Percentiles rank a stretch among this genome's conserved stretches.
phyloP scores from a whole-genome alignment of 441 rosid genomes.

The Corymbia citriodora region DNA sequence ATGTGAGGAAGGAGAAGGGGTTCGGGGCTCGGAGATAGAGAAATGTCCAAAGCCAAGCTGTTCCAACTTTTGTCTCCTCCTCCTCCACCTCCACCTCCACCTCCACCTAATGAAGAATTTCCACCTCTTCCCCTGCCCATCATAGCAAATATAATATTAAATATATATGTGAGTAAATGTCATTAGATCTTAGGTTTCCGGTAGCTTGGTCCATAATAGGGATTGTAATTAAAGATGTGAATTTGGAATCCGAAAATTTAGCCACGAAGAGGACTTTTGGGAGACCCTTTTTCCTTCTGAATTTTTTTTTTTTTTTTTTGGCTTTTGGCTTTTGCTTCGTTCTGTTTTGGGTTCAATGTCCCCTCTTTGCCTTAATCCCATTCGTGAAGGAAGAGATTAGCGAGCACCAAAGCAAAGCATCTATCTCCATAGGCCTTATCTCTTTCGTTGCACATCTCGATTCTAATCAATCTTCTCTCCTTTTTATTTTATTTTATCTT shows the following conservation, averaged over 20 bases:
- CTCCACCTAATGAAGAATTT: neutral
- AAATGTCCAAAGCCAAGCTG: neutral
- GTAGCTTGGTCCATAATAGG: neutral
- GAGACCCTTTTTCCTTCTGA: neutral
- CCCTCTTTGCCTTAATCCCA: neutral
- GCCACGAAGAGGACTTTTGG: neutral
- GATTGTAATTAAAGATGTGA: slow-evolving; percentile 12
- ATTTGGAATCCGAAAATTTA: slow-evolving; percentile 14
- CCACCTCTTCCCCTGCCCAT: neutral
- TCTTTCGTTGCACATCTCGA: neutral
- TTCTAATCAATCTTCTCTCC: neutral
- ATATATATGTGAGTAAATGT: neutral
- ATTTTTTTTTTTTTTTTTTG: neutral
- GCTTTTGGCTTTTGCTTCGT: neutral
- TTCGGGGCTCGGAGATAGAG: slow-evolving; percentile 32
- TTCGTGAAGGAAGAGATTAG: neutral
- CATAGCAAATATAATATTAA: neutral
- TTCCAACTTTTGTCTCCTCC: slow-evolving; percentile 10
- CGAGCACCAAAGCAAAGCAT: slow-evolving; percentile 15
- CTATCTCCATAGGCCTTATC: neutral
- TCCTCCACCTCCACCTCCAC: neutral
- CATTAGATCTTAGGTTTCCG: slow-evolving; percentile 1
- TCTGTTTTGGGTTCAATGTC: neutral
- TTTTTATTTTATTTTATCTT: too few relatives aligned
- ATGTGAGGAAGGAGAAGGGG: slow-evolving; percentile 46